Evolutionary conservation across 2,329 filamentous ascomycete species (phyloP), one percentile per base, ranked within the genome.

Genomic region (Penicillium fuscoglaucum): DNA sequence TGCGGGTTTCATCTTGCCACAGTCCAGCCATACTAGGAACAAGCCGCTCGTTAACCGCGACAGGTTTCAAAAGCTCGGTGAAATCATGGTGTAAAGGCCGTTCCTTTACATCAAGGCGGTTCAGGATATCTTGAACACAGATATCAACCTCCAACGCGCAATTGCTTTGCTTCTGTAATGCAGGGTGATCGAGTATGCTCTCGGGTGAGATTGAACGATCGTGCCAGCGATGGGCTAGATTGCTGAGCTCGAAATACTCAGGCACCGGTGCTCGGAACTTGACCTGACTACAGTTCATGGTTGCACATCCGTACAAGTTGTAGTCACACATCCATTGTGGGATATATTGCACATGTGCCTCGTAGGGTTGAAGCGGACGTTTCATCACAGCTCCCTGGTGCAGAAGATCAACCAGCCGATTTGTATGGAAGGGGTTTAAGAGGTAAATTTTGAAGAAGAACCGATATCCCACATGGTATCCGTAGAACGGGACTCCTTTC

Each of bases 321-420:
- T 96, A 99, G 74, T 99, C 96, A 63, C 89, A 90, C 95, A 99
- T 98, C 85, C 96, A 99, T 76, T 99, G 96, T 10, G 95, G 82
- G 9, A 97, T 78, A 72, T 93, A 98, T 70, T 96, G 91, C 61
- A 98, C 75, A 72, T 99, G 96, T 19, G 90, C 92, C 76, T 99
- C 95, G 70, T 95, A 96, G 0, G 95, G 93, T 70, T 98, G 93
- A 44, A 99, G 89, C 26, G 85, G 83, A 59, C 84, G 85, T 71
- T 90, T 90, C 84, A 98, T 85, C 44, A 99, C 87, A 31, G 89
- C 89, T 8, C 95, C 95, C 74, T 96, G 92, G 19, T 90, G 87
- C 43, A 99, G 81, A 48, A 99, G 81, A 70, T 98, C 93, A 28
- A 90, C 87, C 58, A 98, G 81, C 33, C 93, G 86, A n/a, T 88